phyloP scores from a whole-genome alignment of 75 land plant species.

The Cunninghamia lanceolata region DNA sequence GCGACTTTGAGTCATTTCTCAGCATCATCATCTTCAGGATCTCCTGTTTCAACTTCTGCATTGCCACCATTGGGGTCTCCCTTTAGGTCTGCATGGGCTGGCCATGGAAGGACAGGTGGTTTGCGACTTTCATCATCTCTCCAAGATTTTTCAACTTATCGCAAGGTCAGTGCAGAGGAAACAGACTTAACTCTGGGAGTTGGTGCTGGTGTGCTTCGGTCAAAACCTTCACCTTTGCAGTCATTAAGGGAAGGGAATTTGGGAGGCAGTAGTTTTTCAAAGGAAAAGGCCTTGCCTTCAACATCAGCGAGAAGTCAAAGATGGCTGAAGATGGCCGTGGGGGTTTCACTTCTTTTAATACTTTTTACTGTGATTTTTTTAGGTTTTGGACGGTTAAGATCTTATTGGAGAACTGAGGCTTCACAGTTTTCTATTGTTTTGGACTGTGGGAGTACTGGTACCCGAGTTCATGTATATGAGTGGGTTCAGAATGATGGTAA shows the following conservation, averaged over 20 bases:
- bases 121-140: conserved; percentile 55
- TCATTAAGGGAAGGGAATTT: conserved; percentile 22
- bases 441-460: conserved; percentile 97
- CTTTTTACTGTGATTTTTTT: conserved; percentile 28
- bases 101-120: neutral
- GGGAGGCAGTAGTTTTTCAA: conserved; percentile 40
- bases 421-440: conserved; percentile 83
- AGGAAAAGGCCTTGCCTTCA: conserved; percentile 34
- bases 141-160: conserved; percentile 58
- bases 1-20: conserved; percentile 15
- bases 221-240: conserved; percentile 18
- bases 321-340: conserved; percentile 30
- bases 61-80: conserved; percentile 4
- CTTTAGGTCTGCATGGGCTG: conserved; percentile 16
- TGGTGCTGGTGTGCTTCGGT: conserved; percentile 17
- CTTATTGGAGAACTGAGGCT: conserved; percentile 28
- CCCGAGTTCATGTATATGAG: conserved; percentile 86
- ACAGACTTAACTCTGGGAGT: conserved; percentile 12
- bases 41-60: neutral
- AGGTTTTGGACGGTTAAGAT: conserved; percentile 29
- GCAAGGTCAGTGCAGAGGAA: conserved; percentile 29
- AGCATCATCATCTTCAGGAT: neutral
- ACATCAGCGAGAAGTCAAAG: conserved; percentile 16
- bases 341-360: conserved; percentile 24
- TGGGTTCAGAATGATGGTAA: conserved; percentile 40